Percentiles rank a stretch among this genome's conserved stretches.
phyloP scores from a whole-genome alignment of 2,329 filamentous ascomycete species.

The Hypoxylon sp. region DNA sequence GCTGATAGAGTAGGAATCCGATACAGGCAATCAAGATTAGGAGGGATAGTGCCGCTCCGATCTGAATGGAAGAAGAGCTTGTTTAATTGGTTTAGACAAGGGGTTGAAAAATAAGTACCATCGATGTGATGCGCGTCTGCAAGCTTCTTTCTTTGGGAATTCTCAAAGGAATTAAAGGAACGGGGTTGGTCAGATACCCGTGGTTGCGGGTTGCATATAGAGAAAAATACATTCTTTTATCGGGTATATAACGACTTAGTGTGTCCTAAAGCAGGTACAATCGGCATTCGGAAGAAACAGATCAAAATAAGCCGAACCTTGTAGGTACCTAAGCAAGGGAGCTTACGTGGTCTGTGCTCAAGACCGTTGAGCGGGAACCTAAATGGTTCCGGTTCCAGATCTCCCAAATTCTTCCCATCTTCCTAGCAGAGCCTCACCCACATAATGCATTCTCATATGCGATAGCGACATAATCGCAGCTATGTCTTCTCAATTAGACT shows the following conservation, averaged over 20 bases:
- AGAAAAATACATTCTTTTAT: not conserved
- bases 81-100: conserved; percentile 16
- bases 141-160: conserved; percentile 21
- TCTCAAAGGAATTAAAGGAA: conserved; percentile 6
- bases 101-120: not conserved
- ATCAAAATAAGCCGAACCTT: conserved; percentile 7
- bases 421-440: conserved; percentile 18
- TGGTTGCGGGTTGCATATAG: conserved; percentile 6
- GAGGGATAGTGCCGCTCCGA: conserved; percentile 18
- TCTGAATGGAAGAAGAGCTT: conserved; percentile 20
- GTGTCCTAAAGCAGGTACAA: conserved; percentile 17
- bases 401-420: conserved; percentile 4
- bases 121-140: conserved; percentile 17
- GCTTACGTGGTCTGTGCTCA: conserved; percentile 7
- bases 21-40: conserved; percentile 36
- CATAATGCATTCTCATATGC: not conserved
- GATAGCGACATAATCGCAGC: not conserved
- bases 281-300: conserved; percentile 32
- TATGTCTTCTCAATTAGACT: not conserved
- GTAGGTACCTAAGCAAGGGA: no score
- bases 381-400: conserved; percentile 1
- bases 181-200: not conserved
- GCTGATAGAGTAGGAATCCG: conserved; percentile 22
- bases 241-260: not conserved
- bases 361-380: conserved; percentile 5